These are phyloP conservation scores for Fusarium sp. DNA, from an alignment of 2,329 filamentous ascomycete genomes.

Conservation along the genomic window DNA sequence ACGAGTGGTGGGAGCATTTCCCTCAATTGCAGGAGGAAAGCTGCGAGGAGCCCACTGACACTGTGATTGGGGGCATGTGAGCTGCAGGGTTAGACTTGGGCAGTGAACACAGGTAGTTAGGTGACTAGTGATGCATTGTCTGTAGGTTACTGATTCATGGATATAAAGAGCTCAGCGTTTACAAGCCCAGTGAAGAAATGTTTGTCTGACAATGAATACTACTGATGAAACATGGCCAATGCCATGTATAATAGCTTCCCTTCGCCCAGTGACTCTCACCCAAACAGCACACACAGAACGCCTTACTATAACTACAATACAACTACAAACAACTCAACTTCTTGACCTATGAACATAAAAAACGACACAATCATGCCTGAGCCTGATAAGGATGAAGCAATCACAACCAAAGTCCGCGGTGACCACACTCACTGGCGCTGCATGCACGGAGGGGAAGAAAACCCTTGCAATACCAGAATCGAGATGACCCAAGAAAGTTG, in stretches of 20 bases:
- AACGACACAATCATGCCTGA: neutral
- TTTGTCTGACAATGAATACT: neutral
- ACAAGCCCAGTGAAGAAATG: neutral
- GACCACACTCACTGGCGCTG: neutral
- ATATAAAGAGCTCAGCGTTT: accelerated
- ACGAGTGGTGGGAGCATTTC: neutral
- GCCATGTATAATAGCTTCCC: accelerated
- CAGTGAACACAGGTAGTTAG: neutral
- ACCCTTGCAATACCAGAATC: no score
- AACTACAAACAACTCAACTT: neutral
- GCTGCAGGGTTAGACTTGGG: neutral
- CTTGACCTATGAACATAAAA: accelerated
- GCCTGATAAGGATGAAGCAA: neutral
- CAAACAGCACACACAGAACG: neutral
- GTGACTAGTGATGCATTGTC: neutral
- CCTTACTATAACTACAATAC: neutral
- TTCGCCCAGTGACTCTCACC: neutral
- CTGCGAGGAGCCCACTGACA: neutral
- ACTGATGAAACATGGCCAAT: no score
- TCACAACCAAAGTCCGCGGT: neutral
- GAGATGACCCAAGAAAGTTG: no score
- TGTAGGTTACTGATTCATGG: neutral
- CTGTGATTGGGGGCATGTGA: neutral
- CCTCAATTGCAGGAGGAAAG: neutral
- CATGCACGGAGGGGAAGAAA: no score